Conservation (phyloP, 2,329 filamentous ascomycete species). For the Paraconiothyrium sp. region DNA sequence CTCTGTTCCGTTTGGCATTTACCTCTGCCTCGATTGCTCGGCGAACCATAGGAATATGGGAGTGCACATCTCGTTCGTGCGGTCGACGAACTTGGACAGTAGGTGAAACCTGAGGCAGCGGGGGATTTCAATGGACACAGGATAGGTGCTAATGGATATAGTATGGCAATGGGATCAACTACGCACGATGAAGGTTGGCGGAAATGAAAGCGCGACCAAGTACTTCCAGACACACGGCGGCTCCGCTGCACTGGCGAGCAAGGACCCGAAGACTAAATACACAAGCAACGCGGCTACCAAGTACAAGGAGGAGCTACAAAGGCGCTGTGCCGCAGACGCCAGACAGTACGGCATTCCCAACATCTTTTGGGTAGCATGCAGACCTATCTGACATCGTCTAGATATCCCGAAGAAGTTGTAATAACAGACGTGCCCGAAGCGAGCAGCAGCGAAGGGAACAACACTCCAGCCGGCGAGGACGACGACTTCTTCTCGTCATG, state of each 20-base stretch:
- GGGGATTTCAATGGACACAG: slow-evolving; percentile 59
- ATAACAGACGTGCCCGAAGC: slow-evolving; percentile 75
- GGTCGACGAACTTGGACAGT: slow-evolving; percentile 98
- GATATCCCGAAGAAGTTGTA: slow-evolving; percentile 84
- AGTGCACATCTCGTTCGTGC: slow-evolving; percentile 98
- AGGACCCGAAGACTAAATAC: slow-evolving; percentile 97
- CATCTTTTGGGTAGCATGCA: slow-evolving; percentile 19
- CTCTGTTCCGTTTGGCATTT: slow-evolving; percentile 95
- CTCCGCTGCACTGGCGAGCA: slow-evolving; percentile 91
- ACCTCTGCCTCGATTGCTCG: slow-evolving; percentile 97
- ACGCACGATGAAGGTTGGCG: slow-evolving; percentile 96
- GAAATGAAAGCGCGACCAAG: slow-evolving; percentile 97
- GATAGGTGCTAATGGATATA: slow-evolving; percentile 42
- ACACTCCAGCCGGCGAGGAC: slow-evolving; percentile 82
- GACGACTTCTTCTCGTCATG: slow-evolving; percentile 99
- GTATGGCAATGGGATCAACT: slow-evolving; percentile 99
- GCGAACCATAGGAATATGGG: slow-evolving; percentile 97
- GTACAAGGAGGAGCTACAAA: slow-evolving; percentile 97
- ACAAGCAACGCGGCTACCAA: slow-evolving; percentile 91
- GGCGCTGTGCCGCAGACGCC: slow-evolving; percentile 82
- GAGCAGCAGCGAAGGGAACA: slow-evolving; percentile 67
- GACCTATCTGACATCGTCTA: slow-evolving; percentile 50
- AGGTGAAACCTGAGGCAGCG: slow-evolving; percentile 54
- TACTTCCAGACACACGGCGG: slow-evolving; percentile 98
- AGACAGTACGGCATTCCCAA: slow-evolving; percentile 71